Base-by-base conservation (phyloP, 768 basidiomycete genomes). In the Suillus plorans region DNA sequence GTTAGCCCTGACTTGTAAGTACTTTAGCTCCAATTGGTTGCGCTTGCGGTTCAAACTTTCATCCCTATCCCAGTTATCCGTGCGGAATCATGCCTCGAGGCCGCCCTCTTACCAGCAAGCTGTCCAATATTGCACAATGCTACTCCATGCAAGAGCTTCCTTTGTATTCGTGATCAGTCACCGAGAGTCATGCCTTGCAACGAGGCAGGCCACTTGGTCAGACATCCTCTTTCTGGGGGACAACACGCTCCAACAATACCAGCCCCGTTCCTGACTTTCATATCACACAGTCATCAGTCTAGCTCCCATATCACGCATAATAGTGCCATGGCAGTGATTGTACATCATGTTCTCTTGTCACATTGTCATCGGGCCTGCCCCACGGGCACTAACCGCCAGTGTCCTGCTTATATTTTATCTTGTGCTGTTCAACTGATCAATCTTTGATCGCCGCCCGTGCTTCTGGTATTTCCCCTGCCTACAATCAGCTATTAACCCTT, bases 131-230 rank as follows among this genome's bases (percentile, higher is more conserved):
- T 25, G 36, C 22, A 8, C 41, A 59, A 7, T 28, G 57, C 39
- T 39, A 59, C 39, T 59, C 39, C 37, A 59, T 59, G 16, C 39
- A 42, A 59, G 25, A 18, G 41, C 58, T 28, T 42, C 28, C 25
- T 25, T 42, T 58, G 57, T 58, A 41, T 41, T 58, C 39, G 22
- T 37, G 56, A 57, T 57, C 56, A 57, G n/a, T 37, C 12, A 22
- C 55, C 55, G 34, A 36, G 7, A 53, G 39, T 28, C 39, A 59
- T 59, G 25, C 58, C 42, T 42, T 42, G 58, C 58, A 59, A 59
- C 58, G 62, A 63, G 62, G 57, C 58, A 9, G n/a, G 62, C 62
- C 25, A 63, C 59, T 36, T 41, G 20, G n/a, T 16, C 62, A 39
- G 55, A 63, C 62, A 31, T 63, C 28, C 39, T 63, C 62, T 60